Evolutionary conservation across 805 yeast species (phyloP).

Genomic region (Dipodascopsis uninucleata): DNA sequence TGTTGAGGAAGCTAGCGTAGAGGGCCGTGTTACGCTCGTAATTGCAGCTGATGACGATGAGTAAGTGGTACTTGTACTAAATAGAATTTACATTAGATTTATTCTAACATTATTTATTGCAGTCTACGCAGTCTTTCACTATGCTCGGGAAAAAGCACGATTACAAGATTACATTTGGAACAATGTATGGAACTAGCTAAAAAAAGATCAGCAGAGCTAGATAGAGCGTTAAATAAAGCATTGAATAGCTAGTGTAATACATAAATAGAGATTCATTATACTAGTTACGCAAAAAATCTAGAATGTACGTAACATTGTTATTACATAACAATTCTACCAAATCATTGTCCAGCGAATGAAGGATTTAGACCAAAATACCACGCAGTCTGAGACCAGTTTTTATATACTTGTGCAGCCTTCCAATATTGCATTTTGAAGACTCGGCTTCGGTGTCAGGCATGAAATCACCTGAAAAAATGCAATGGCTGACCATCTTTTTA

Average conservation of each 20-base stretch:
- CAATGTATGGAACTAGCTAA: conserved; percentile 17
- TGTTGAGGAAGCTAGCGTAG: conserved; percentile 20
- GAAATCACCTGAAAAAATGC: conserved; percentile 59
- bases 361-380: no score
- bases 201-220: conserved; percentile 16
- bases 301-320: no score
- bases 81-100: background rate
- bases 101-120: background rate
- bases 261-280: no score
- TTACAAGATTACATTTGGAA: conserved; percentile 7
- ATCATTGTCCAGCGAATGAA: no score
- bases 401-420: conserved; percentile 17
- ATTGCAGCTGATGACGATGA: background rate
- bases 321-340: no score
- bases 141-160: conserved; percentile 8
- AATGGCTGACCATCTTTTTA: conserved; percentile 75
- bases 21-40: conserved; percentile 14
- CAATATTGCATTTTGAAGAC: conserved; percentile 6
- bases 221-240: background rate
- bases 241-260: no score
- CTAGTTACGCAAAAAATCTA: no score
- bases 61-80: background rate
- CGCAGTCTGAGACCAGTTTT: conserved; percentile 12
- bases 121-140: conserved; percentile 5
- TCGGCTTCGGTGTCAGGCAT: conserved; percentile 21